These are phyloP conservation scores for Heliamphora exappendiculata DNA, from an alignment of 148 eudicot genomes.

Conservation along the genomic window DNA sequence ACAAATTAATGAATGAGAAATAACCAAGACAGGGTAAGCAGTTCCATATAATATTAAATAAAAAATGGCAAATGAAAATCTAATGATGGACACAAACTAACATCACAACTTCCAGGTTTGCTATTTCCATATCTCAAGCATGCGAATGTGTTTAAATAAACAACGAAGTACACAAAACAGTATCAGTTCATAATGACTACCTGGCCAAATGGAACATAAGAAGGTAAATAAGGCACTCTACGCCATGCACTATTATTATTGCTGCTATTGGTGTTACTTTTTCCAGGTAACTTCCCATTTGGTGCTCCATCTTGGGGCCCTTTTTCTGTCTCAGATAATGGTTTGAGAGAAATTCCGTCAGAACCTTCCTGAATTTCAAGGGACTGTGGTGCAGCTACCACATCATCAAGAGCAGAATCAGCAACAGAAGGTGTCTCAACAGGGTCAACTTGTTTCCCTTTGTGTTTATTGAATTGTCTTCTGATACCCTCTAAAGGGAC, in stretches of 20 bases:
- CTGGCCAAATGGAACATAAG: constrained; percentile 97
- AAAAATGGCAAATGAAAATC: neutral
- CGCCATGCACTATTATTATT: constrained; percentile 59
- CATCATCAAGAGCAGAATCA: constrained; percentile 38
- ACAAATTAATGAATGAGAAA: too few species aligned
- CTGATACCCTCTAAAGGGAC: constrained; percentile 84
- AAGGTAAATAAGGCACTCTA: constrained; percentile 79
- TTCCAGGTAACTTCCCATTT: constrained; percentile 38
- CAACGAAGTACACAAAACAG: neutral
- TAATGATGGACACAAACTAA: neutral
- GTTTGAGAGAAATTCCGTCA: constrained; percentile 85
- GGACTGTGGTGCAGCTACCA: constrained; percentile 47
- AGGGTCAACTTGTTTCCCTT: constrained; percentile 40
- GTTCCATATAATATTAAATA: neutral
- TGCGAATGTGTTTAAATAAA: neutral
- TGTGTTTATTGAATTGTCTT: constrained; percentile 47
- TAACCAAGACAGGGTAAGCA: too few species aligned
- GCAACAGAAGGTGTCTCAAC: constrained; percentile 27
- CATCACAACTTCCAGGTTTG: constrained; percentile 7
- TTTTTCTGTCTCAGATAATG: constrained; percentile 45
- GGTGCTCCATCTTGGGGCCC: constrained; percentile 31
- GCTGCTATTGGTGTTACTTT: constrained; percentile 26
- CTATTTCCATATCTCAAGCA: neutral
- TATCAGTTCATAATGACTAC: constrained; percentile 27
- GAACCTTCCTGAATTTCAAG: constrained; percentile 91